phyloP scores from a whole-genome alignment of 305 asterid species.

The Fraxinus sp. region DNA sequence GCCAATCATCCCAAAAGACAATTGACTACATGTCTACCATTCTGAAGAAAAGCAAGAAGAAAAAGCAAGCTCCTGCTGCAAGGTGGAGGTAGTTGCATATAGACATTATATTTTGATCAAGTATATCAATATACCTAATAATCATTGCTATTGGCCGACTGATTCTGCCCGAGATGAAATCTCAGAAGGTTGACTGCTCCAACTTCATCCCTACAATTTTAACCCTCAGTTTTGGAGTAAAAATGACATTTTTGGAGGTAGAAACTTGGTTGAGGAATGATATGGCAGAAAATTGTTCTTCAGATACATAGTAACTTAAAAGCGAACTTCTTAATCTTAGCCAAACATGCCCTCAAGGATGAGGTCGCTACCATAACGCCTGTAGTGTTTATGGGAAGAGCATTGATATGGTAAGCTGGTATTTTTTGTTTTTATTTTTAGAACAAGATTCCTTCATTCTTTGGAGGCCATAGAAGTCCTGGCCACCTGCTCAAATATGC shows the following conservation, averaged over 20 bases:
- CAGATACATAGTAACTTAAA: neutral
- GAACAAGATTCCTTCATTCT: neutral
- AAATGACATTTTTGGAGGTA: neutral
- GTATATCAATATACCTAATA: neutral
- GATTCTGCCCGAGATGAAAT: neutral
- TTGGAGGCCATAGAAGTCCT: neutral
- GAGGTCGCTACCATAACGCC: neutral
- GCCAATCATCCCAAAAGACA: slow-evolving; percentile 50
- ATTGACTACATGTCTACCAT: slow-evolving; percentile 64
- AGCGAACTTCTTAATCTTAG: neutral
- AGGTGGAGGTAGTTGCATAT: slow-evolving; percentile 59
- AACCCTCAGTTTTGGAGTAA: neutral
- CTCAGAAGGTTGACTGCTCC: neutral
- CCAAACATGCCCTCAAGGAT: neutral
- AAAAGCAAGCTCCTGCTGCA: slow-evolving; percentile 36
- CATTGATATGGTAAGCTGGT: neutral
- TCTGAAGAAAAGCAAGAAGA: slow-evolving; percentile 65
- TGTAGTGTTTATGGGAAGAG: neutral
- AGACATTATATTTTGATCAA: neutral
- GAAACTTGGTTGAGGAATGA: slow-evolving; percentile 1
- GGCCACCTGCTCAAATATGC: neutral
- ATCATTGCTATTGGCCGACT: neutral
- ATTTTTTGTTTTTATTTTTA: no score
- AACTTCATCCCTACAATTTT: neutral
- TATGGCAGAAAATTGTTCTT: neutral